Base-by-base conservation (phyloP, 768 basidiomycete genomes). In the Calocera viscosa region DNA sequence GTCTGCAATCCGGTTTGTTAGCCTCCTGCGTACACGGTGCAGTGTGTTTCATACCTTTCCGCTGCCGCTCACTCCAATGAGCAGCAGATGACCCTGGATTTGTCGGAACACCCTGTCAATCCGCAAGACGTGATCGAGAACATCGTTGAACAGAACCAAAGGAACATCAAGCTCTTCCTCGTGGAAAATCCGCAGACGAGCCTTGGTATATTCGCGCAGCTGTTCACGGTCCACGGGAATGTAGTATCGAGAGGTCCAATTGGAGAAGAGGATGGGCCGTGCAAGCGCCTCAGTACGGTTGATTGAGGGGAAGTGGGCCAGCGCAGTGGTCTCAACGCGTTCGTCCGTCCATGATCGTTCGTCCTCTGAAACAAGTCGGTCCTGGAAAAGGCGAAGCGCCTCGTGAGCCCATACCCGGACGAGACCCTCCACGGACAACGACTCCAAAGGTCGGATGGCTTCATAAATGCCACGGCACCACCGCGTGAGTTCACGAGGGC, bases 41-140 rank as follows among this genome's bases (percentile, higher is more conserved):
- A 5, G 35, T 19, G 19, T 35, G 63, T 22, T n/a, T 70, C 78
- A 76, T 71, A 95, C 96, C 86, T 99, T 99, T 71, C 96, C 96
- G 74, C 92, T 92, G 22, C 96, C 96, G 72, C 94, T 97, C 71
- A 98, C 92, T 77, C 96, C 96, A 70, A 99, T 99, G 33, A 99
- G 82, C 32, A 99, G 81, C 22, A 98, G 76, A 80, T 99, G 96
- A 0, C 96, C 96, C 77, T 99, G 96, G 26, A 95, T 82, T 78
- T 99, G 96, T 30, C 96, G 87, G 88, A 99, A 99, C 28, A 97
- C 96, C 74, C 96, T 88, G 74, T 99, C 96, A 71, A 98, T 98
- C 49, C 96, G 87, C 30, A 99, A 83, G 41, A 98, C 96, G 72
- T 99, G 96, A 73, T 99, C 96, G 68, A 98, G 82, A 11, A 98